These are phyloP conservation scores for Ustulina deusta DNA, from an alignment of 2,329 filamentous ascomycete species.

Conservation along the genomic window DNA sequence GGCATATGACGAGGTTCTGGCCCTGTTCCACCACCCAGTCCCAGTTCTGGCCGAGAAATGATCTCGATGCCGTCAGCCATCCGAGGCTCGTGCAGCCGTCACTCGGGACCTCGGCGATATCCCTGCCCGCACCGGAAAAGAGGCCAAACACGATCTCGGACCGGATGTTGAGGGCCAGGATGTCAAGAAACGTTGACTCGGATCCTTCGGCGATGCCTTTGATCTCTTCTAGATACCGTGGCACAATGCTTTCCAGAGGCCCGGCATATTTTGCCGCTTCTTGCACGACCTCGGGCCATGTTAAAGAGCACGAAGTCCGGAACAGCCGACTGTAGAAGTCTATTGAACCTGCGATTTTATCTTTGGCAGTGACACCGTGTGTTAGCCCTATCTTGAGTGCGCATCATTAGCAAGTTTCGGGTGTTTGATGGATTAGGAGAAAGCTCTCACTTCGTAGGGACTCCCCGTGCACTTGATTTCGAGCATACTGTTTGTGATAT, in stretches of 20 bases:
- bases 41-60: slow-evolving; percentile 69
- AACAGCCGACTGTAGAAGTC: slow-evolving; percentile 54
- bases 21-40: slow-evolving; percentile 67
- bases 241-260: slow-evolving; percentile 54
- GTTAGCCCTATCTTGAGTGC: slow-evolving; percentile 51
- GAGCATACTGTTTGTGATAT: slow-evolving; percentile 27
- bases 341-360: slow-evolving; percentile 52
- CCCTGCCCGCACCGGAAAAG: slow-evolving; percentile 53
- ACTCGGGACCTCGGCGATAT: slow-evolving; percentile 40
- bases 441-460: slow-evolving; percentile 28
- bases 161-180: slow-evolving; percentile 69
- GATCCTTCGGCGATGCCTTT: slow-evolving; percentile 66
- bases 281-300: slow-evolving; percentile 50
- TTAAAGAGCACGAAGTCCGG: slow-evolving; percentile 48
- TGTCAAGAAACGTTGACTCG: slow-evolving; percentile 58
- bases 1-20: slow-evolving; percentile 61
- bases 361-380: slow-evolving; percentile 51
- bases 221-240: slow-evolving; percentile 59
- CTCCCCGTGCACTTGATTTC: slow-evolving; percentile 39
- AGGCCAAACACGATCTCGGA: slow-evolving; percentile 69
- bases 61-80: slow-evolving; percentile 53
- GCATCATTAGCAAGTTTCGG: slow-evolving; percentile 25
- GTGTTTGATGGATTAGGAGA: not conserved
- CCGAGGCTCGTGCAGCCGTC: slow-evolving; percentile 69
- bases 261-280: slow-evolving; percentile 61